Percentiles rank a stretch among this genome's conserved stretches.
Evolutionary conservation across 2,329 filamentous ascomycete species (phyloP).

Genomic region (Penicillium freii): DNA sequence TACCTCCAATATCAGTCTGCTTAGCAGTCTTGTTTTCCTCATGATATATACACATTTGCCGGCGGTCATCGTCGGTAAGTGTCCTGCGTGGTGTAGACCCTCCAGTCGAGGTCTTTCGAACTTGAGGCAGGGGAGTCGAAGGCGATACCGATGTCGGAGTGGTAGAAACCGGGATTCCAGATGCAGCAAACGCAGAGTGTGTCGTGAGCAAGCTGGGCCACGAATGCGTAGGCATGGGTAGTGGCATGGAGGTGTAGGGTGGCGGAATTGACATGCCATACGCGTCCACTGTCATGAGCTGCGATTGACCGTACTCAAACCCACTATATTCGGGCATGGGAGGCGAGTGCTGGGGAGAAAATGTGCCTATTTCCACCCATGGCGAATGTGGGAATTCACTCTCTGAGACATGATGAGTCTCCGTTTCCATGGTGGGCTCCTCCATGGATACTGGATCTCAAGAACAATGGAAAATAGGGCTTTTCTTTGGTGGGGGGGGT

Average conservation of each 20-base stretch:
- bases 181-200: constrained; percentile 62
- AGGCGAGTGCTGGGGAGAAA: constrained; percentile 64
- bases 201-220: constrained; percentile 84
- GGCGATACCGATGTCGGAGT: constrained; percentile 55
- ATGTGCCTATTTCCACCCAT: constrained; percentile 48
- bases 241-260: constrained; percentile 59
- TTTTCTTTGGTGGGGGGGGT: not conserved
- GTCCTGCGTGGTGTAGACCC: constrained; percentile 73
- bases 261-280: constrained; percentile 58
- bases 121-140: constrained; percentile 42
- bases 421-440: constrained; percentile 49
- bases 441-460: constrained; percentile 35
- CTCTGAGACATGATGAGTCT: constrained; percentile 44
- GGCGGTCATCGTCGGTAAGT: constrained; percentile 83
- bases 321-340: constrained; percentile 67
- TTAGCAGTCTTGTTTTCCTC: constrained; percentile 87
- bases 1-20: constrained; percentile 92
- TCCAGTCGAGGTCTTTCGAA: constrained; percentile 43
- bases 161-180: constrained; percentile 56
- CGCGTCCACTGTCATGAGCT: constrained; percentile 60
- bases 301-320: constrained; percentile 62
- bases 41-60: constrained; percentile 90
- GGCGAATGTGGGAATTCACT: constrained; percentile 45
- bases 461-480: not conserved
- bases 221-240: constrained; percentile 66